phyloP scores from a whole-genome alignment of 2,329 filamentous ascomycete species.

The Talaromyces rugulosus region DNA sequence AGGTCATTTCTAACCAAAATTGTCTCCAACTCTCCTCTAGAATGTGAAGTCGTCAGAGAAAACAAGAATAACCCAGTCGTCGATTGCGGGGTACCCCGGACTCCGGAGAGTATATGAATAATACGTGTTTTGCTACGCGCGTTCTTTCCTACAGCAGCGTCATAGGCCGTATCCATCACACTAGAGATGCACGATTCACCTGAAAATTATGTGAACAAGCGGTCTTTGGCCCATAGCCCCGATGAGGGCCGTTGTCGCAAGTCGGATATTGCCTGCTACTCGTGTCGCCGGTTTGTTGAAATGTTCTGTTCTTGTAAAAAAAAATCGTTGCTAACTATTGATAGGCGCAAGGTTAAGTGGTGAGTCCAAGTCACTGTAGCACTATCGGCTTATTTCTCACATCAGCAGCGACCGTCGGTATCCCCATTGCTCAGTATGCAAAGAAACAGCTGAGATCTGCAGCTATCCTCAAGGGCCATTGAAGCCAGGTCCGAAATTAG shows the following conservation, averaged over 20 bases:
- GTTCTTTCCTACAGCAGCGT: no score
- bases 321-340: no score
- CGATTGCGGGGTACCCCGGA: no score
- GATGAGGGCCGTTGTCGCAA: not conserved
- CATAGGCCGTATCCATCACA: not conserved
- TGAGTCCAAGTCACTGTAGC: not conserved
- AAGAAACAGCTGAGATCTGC: conserved; percentile 18
- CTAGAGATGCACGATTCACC: not conserved
- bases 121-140: no score
- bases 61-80: no score
- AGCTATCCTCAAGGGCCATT: conserved; percentile 21
- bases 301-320: no score
- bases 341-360: conserved; percentile 1
- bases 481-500: conserved; percentile 29
- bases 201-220: not conserved
- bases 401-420: not conserved
- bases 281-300: not conserved
- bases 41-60: no score
- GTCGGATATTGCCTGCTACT: not conserved
- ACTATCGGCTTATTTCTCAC: no score
- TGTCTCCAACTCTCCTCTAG: no score
- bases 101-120: no score
- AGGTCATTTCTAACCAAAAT: no score
- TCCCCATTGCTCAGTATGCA: conserved; percentile 19
- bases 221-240: not conserved